Base-by-base conservation (phyloP, 2,329 filamentous ascomycete species). In the Xylariales sp. region DNA sequence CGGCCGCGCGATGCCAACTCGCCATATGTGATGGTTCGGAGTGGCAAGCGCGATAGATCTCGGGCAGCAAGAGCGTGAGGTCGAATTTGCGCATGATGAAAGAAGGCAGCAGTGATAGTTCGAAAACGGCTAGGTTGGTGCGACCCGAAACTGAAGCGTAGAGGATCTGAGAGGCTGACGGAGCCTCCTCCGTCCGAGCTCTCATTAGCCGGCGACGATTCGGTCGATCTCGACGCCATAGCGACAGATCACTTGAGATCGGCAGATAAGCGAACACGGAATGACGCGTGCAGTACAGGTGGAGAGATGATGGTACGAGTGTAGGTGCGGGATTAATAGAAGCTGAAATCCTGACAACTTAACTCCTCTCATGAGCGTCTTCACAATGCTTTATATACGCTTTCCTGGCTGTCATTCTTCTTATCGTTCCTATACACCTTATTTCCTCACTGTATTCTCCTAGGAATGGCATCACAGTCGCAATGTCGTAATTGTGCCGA, bases 1-100 rank as follows among this genome's bases (percentile, higher is more conserved):
- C 72, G 71, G 31, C 64, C 64, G 19, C 60, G 57, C 27, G 43
- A 51, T 25, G 69, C 66, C 35, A 76, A 65, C 40, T 71, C 62
- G 4, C 51, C 48, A 50, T 76, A 76, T 4, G 70, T 70, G 40
- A 74, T 53, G 38, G 61, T 57, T 14, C 50, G 56, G 3, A 49
- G 44, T 8, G 47, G 41, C 8, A 45, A 45, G n/a, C 44, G 38
- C 5, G 46, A 47, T 7, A 45, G 24, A 38, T 49, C 46, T 27
- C 40, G 40, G 32, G 39, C 46, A 15, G 46, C 46, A 15, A 47
- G 19, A 22, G 38, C 38, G 8, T 37, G 39, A 6, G 46, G 46
- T 6, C 38, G 37, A 5, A 34, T 15, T 32, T 42, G 37, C 19
- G 46, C 46, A 42, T 47, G 42, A 31, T 49, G 35, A 10, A 44